These are phyloP conservation scores for Fabrea salina DNA, from an alignment of 169 alveolate genomes.

Conservation along the genomic window DNA sequence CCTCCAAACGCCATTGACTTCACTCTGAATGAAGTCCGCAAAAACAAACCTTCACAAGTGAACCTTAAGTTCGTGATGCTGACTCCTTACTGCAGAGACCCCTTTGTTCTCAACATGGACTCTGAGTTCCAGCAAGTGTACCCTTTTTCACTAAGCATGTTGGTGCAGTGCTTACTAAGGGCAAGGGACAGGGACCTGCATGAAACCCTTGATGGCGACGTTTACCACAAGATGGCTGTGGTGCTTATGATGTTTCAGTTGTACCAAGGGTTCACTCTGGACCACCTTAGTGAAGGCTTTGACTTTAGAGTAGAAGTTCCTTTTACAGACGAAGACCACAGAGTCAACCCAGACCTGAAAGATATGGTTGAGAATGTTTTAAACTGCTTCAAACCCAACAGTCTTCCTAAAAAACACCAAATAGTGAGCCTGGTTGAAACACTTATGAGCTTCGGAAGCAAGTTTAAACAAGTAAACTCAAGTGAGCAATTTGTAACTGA, in stretches of 20 bases:
- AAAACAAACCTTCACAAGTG: slow-evolving; percentile 32
- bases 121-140: background rate
- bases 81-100: slow-evolving; percentile 47
- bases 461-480: too few species aligned
- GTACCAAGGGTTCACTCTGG: background rate
- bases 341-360: background rate
- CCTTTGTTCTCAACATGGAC: background rate
- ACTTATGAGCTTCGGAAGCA: too few species aligned
- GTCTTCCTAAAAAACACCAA: background rate
- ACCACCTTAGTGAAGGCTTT: background rate
- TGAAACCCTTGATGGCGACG: slow-evolving; percentile 54
- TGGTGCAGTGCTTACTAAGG: slow-evolving; percentile 55
- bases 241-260: slow-evolving; percentile 18
- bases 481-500: too few species aligned
- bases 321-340: background rate
- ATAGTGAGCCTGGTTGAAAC: background rate
- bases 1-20: slow-evolving; percentile 63
- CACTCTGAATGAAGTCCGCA: slow-evolving; percentile 39
- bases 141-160: slow-evolving; percentile 54
- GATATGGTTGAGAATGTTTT: background rate
- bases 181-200: slow-evolving; percentile 53
- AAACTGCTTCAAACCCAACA: background rate
- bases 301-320: background rate
- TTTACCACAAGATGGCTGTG: slow-evolving; percentile 33
- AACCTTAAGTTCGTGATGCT: slow-evolving; percentile 43